A percentile compares a stretch with the other conserved stretches of the same genome.
phyloP scores from a whole-genome alignment of 2,329 filamentous ascomycete genomes.

The Ustulina deusta region DNA sequence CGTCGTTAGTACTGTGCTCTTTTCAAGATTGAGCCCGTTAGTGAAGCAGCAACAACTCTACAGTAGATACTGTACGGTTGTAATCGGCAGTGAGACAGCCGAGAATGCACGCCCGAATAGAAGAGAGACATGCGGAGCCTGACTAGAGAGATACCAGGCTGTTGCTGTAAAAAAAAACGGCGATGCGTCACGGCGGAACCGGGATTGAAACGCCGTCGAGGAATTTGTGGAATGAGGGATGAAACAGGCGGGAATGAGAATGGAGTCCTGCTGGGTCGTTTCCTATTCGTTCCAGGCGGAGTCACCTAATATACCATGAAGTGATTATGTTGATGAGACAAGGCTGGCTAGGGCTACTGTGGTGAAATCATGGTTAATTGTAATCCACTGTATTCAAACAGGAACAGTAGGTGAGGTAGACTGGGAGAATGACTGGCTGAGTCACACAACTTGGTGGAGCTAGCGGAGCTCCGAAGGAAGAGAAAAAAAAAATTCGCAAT shows the following conservation, averaged over 20 bases:
- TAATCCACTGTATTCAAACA: constrained; percentile 15
- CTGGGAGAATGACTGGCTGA: constrained; percentile 38
- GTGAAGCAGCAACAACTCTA: not conserved
- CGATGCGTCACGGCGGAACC: constrained; percentile 32
- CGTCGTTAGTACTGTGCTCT: constrained; percentile 3
- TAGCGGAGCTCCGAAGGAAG: constrained; percentile 37
- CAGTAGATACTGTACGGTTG: not conserved
- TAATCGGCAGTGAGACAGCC: not conserved
- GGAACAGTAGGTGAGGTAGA: not conserved
- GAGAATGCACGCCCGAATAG: constrained; percentile 20
- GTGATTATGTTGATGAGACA: constrained; percentile 14
- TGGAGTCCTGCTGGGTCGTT: constrained; percentile 32
- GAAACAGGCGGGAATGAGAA: constrained; percentile 35
- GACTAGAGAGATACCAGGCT: constrained; percentile 9
- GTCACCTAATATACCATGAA: constrained; percentile 18
- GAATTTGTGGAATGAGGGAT: constrained; percentile 37
- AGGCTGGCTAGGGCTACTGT: constrained; percentile 19
- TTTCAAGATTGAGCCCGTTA: not conserved
- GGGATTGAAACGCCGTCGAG: constrained; percentile 20
- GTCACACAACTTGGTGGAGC: constrained; percentile 42
- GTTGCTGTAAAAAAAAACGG: constrained; percentile 30
- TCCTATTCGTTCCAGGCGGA: constrained; percentile 38
- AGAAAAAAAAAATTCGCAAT: not conserved
- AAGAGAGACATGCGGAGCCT: constrained; percentile 24
- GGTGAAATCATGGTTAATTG: constrained; percentile 3